Conservation (phyloP, 345 rosid species). For the Chamaenerion angustifolium region DNA sequence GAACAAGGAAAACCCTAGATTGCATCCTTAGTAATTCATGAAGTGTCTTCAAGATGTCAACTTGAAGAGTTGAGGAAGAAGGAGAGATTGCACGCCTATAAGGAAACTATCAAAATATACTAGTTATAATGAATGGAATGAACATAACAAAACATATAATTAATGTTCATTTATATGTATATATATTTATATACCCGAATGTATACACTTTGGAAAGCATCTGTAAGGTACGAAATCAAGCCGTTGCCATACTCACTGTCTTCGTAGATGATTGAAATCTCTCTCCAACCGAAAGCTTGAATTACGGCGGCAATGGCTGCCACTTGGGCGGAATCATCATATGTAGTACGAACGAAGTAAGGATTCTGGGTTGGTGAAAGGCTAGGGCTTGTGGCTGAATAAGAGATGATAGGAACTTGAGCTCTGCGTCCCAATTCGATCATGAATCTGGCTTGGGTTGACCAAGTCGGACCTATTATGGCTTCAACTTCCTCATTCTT, state of each 20-base stretch:
- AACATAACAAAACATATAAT: no score
- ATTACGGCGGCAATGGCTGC: slow-evolving; percentile 16
- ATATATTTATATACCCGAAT: background rate
- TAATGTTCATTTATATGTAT: no score
- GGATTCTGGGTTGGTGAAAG: slow-evolving; percentile 4
- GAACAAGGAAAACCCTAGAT: slow-evolving; percentile 27
- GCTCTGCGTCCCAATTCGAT: slow-evolving; percentile 17
- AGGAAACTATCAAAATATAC: slow-evolving; percentile 4
- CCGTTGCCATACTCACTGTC: slow-evolving; percentile 22
- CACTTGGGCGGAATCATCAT: slow-evolving; percentile 17
- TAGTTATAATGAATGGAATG: no score
- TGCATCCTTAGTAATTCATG: slow-evolving; percentile 17
- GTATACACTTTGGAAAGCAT: slow-evolving; percentile 16
- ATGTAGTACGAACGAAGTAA: slow-evolving; percentile 18
- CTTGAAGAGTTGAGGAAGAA: slow-evolving; percentile 4
- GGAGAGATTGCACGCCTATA: slow-evolving; percentile 13
- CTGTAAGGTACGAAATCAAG: slow-evolving; percentile 16
- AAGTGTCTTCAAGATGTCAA: slow-evolving; percentile 13
- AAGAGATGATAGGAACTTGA: slow-evolving; percentile 24
- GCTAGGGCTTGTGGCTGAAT: slow-evolving; percentile 19
- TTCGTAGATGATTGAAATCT: slow-evolving; percentile 19
- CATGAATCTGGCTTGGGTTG: slow-evolving; percentile 19
- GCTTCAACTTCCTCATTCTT: slow-evolving; percentile 24
- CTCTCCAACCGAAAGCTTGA: slow-evolving; percentile 22
- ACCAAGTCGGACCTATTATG: slow-evolving; percentile 22